Evolutionary conservation across 2,329 filamentous ascomycete genomes (phyloP), one percentile per base, ranked within the genome.

Genomic region (Teratosphaeria nubilosa): DNA sequence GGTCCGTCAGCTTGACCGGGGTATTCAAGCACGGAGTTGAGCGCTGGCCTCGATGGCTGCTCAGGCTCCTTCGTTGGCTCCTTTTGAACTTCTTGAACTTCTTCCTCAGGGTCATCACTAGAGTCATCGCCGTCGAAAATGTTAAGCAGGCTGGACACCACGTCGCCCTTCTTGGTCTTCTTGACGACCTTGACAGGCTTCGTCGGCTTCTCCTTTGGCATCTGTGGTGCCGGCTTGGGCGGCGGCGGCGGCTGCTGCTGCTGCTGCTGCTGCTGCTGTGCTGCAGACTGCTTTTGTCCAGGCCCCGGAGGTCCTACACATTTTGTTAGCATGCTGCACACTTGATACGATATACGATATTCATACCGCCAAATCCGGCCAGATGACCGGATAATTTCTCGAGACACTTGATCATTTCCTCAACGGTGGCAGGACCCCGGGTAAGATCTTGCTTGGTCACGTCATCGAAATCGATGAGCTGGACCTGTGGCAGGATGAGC

Each of bases 291-390:
- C 20, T 22, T 16, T n/a, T 48, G 41, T 9, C 16, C n/a, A 48
- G 41, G 41, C 20, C 41, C 6, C 22, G 41, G 41, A 48, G 41
- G 41, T 22, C 41, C 41, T 48, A 48, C 20, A 45, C 9, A 10
- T 9, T 7, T 48, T 48, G 41, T 48, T 11, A 48, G 41, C 41
- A 48, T 48, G 16, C 10, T 48, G 5, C 9, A 20, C 41, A 7
- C 11, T 20, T 16, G 32, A 13, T 51, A 9, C 11, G 30, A 55
- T 14, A 62, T 56, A 11, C 60, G 53, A 14, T 64, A 63, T 30
- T 30, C 22, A 67, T 62, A 31, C 67, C 66, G 41, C 67, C 67
- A 45, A 70, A 69, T 30, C 63, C 63, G 5, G 63, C 66, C 24
- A 70, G 59, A 14, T 66, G 63, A 5, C 56, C 51, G 20, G 67